A percentile compares a stretch with the other conserved stretches of the same genome.
Conservation (phyloP, 2,329 filamentous ascomycete genomes). For the Sporothrix inflata region DNA sequence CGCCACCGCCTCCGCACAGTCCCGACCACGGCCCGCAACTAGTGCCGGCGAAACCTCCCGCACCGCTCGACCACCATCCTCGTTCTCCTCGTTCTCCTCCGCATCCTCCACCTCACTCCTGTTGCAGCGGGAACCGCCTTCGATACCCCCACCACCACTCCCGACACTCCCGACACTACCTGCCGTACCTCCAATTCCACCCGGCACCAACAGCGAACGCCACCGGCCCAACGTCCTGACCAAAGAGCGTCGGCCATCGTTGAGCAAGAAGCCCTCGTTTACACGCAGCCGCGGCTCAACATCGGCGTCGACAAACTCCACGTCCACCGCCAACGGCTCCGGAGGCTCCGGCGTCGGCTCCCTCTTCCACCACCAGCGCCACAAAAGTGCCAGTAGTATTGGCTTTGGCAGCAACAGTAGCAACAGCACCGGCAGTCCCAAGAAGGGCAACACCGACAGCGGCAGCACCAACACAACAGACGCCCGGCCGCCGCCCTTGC, state of each 20-base stretch:
- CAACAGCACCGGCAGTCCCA: slow-evolving; percentile 6
- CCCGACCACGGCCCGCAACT: slow-evolving; percentile 43
- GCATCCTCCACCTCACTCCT: background rate
- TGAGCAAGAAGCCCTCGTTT: slow-evolving; percentile 58
- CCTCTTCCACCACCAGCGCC: slow-evolving; percentile 21
- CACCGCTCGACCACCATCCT: background rate
- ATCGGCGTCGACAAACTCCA: slow-evolving; percentile 26
- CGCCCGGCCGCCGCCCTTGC: slow-evolving; percentile 18
- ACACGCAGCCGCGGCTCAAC: slow-evolving; percentile 47
- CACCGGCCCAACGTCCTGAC: slow-evolving; percentile 40
- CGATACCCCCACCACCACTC: slow-evolving; percentile 31
- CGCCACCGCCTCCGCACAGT: background rate
- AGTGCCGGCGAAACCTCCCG: slow-evolving; percentile 40
- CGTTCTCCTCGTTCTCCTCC: background rate
- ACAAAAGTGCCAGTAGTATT: slow-evolving; percentile 33
- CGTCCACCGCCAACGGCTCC: slow-evolving; percentile 35
- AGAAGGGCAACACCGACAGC: background rate
- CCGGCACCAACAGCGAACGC: slow-evolving; percentile 26
- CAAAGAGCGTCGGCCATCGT: slow-evolving; percentile 57
- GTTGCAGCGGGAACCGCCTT: slow-evolving; percentile 19
- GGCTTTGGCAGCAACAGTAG: background rate
- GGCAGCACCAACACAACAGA: slow-evolving; percentile 7
- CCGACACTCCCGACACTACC: slow-evolving; percentile 29
- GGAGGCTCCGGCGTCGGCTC: slow-evolving; percentile 24
- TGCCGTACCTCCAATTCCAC: slow-evolving; percentile 19